These are phyloP conservation scores for Mantamonas sphyraenae DNA, from an alignment of 78 protist genomes.

Conservation along the genomic window DNA sequence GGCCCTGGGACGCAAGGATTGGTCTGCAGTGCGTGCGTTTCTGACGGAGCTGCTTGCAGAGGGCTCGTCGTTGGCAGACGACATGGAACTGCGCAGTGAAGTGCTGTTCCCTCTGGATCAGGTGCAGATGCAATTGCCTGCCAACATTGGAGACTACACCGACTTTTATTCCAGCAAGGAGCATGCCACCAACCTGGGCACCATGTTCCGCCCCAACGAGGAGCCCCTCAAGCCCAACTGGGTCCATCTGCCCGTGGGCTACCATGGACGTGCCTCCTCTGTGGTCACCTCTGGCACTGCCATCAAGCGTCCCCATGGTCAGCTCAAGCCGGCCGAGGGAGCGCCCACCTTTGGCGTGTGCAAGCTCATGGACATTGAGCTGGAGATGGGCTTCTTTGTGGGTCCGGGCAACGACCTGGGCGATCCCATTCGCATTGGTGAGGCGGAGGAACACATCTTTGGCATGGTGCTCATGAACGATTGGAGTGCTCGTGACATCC, in stretches of 20 bases:
- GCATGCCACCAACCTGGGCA: conserved; percentile 90
- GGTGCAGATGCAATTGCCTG: conserved; percentile 53
- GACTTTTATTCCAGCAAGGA: conserved; percentile 85
- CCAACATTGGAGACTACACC: conserved; percentile 81
- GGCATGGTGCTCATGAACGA: conserved; percentile 85
- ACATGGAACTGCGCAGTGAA: too few relatives aligned
- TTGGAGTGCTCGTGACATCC: conserved; percentile 87
- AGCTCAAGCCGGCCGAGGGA: conserved; percentile 36
- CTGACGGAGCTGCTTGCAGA: conserved; percentile 8
- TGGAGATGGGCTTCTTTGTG: conserved; percentile 76
- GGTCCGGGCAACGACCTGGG: conserved; percentile 76
- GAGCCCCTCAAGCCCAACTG: conserved; percentile 40
- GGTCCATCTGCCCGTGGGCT: conserved; percentile 83
- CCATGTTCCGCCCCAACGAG: conserved; percentile 26
- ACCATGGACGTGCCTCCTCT: conserved; percentile 89
- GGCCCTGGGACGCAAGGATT: conserved; percentile 44
- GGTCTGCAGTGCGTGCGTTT: conserved; percentile 52
- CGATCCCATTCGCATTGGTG: conserved; percentile 44
- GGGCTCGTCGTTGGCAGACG: not conserved
- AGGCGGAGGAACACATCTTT: conserved; percentile 81
- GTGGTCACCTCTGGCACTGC: conserved; percentile 71
- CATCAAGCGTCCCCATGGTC: conserved; percentile 83
- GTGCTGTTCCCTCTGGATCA: too few relatives aligned
- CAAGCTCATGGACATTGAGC: conserved; percentile 72
- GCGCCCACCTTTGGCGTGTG: conserved; percentile 53